A percentile compares a stretch with the other conserved stretches of the same genome.
Conservation (phyloP, 139 green algal species). For the Mychonastes homosphaera region DNA sequence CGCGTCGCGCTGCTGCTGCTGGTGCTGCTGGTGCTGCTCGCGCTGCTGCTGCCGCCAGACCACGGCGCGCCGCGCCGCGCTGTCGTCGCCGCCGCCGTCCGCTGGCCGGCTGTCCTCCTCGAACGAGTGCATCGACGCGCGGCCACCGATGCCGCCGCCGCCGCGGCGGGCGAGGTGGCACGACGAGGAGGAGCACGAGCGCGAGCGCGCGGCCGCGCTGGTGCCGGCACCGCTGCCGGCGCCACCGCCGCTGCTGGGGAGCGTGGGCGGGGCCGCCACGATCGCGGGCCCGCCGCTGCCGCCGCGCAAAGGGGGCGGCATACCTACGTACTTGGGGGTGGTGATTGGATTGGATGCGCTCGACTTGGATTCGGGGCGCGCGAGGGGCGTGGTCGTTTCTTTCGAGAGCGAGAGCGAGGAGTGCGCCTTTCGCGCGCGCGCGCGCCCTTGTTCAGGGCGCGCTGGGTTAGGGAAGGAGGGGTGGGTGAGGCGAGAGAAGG, state of each 20-base stretch:
- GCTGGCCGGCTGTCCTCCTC: conserved; percentile 5
- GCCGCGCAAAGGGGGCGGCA: too few relatives aligned
- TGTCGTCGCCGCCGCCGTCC: conserved; percentile 9
- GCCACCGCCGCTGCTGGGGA: not conserved
- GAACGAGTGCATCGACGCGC: not conserved
- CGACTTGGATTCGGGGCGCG: too few relatives aligned
- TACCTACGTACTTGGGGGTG: too few relatives aligned
- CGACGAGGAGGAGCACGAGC: not conserved
- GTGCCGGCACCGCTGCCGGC: not conserved
- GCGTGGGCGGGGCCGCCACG: too few relatives aligned
- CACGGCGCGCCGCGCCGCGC: conserved; percentile 2
- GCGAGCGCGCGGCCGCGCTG: not conserved
- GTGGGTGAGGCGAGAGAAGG: too few relatives aligned
- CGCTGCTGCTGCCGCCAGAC: conserved; percentile 2
- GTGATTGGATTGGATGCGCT: too few relatives aligned
- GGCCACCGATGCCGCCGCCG: not conserved
- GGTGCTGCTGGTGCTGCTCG: not conserved
- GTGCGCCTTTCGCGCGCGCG: too few relatives aligned
- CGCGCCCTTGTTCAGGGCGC: too few relatives aligned
- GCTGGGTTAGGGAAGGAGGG: too few relatives aligned
- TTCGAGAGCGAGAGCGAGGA: too few relatives aligned
- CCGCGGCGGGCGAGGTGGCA: conserved; percentile 1
- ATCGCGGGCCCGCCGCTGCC: too few relatives aligned
- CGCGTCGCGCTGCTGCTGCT: not conserved
- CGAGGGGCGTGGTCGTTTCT: too few relatives aligned